phyloP scores from a whole-genome alignment of 176 grass and related monocot species.

The Carex myosuroides region DNA sequence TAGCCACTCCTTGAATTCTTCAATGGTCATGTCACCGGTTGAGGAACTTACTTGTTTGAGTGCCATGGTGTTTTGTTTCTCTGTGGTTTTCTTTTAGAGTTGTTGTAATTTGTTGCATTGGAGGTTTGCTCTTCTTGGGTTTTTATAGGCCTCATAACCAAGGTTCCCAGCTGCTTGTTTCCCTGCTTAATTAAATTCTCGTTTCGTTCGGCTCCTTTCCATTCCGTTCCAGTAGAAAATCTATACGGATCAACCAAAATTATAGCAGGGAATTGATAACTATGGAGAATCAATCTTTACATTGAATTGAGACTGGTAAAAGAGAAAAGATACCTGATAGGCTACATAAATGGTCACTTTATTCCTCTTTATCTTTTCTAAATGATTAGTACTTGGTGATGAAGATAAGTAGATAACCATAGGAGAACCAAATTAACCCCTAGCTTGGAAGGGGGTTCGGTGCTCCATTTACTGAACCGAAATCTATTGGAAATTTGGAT shows the following conservation, averaged over 20 bases:
- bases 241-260: too few species aligned
- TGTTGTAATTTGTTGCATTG: not conserved
- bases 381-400: not conserved
- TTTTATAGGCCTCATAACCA: slow-evolving; percentile 4
- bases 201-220: too few species aligned
- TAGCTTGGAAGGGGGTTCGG: not conserved
- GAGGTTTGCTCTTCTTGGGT: not conserved
- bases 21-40: slow-evolving; percentile 17
- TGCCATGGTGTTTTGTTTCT: slow-evolving; percentile 32
- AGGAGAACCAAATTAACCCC: not conserved
- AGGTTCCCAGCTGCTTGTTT: not conserved
- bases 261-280: not conserved
- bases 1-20: slow-evolving; percentile 63
- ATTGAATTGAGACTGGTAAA: slow-evolving; percentile 9
- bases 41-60: slow-evolving; percentile 17
- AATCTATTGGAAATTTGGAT: not conserved
- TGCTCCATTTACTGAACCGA: not conserved
- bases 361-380: slow-evolving; percentile 10
- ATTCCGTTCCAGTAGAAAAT: too few species aligned
- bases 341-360: slow-evolving; percentile 5
- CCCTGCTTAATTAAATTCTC: not conserved
- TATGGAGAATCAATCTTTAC: not conserved
- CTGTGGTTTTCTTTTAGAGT: not conserved
- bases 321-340: not conserved
- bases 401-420: not conserved